Evolutionary conservation across 192 early-diverging fungal genomes (phyloP).

Genomic region (Umbelopsis isabellina): DNA sequence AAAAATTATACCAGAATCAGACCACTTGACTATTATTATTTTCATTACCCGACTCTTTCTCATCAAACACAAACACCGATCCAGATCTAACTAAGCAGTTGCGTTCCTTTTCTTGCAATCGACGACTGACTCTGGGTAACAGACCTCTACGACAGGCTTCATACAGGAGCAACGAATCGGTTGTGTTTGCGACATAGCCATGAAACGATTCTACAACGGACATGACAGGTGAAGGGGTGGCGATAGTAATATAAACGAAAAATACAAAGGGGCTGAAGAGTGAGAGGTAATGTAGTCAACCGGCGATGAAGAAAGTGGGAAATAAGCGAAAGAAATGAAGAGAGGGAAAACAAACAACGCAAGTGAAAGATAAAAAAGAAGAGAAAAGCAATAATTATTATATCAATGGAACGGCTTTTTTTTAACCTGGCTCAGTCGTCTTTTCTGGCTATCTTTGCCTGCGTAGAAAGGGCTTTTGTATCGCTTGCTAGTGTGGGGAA

Average conservation of each 20-base stretch:
- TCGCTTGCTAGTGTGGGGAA: slow-evolving; percentile 20
- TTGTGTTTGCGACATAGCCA: slow-evolving; percentile 74
- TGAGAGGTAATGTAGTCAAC: slow-evolving; percentile 11
- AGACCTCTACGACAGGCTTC: slow-evolving; percentile 75
- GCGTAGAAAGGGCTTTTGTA: not conserved
- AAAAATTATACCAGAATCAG: not conserved
- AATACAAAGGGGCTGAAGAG: not conserved
- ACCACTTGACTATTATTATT: not conserved
- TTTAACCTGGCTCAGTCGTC: too few species aligned
- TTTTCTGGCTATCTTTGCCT: too few species aligned
- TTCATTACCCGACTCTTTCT: slow-evolving; percentile 66
- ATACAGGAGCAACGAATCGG: slow-evolving; percentile 78
- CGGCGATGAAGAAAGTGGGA: not conserved
- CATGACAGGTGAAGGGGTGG: slow-evolving; percentile 17
- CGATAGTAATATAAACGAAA: not conserved
- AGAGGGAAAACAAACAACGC: slow-evolving; percentile 3
- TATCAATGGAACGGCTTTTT: too few species aligned
- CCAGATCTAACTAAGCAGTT: slow-evolving; percentile 67
- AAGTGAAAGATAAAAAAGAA: slow-evolving; percentile 17
- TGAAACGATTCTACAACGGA: slow-evolving; percentile 59
- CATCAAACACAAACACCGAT: slow-evolving; percentile 86
- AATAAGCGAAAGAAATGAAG: slow-evolving; percentile 16
- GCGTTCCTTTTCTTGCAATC: slow-evolving; percentile 76
- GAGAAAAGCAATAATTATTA: slow-evolving; percentile 4
- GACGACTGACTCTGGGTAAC: slow-evolving; percentile 67